These are phyloP conservation scores for Aristolochia californica DNA, from an alignment of 164 flowering plant genomes.

Conservation along the genomic window DNA sequence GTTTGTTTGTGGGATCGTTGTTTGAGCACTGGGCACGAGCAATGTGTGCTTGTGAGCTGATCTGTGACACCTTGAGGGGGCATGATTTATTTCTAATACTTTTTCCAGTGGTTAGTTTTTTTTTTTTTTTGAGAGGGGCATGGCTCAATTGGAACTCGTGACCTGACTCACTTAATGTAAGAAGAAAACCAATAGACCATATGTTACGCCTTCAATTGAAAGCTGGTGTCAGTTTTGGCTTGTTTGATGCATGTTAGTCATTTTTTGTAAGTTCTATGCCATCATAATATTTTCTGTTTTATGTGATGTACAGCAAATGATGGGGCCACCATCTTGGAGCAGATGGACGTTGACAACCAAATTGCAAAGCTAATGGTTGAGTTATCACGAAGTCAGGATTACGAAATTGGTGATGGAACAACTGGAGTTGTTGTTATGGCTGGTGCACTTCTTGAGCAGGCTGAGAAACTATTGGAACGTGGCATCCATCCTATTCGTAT, in stretches of 20 bases:
- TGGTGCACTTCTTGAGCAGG: conserved; percentile 91
- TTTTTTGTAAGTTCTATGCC: not conserved
- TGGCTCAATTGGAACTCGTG: too few species aligned
- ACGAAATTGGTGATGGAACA: conserved; percentile 99
- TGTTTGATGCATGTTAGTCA: not conserved
- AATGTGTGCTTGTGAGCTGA: too few species aligned
- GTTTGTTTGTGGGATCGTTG: too few species aligned
- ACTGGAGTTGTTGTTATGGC: conserved; percentile 98
- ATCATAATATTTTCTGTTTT: not conserved
- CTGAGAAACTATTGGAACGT: conserved; percentile 65
- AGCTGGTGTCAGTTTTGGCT: too few species aligned
- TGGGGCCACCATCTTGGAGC: conserved; percentile 97
- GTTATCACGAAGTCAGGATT: conserved; percentile 90
- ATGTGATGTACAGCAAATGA: conserved; percentile 61
- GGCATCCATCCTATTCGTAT: conserved; percentile 95
- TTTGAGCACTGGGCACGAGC: too few species aligned
- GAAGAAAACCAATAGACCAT: too few species aligned
- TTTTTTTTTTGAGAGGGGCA: too few species aligned
- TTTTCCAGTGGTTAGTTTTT: too few species aligned
- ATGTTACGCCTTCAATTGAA: too few species aligned
- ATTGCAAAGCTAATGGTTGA: conserved; percentile 98
- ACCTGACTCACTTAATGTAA: too few species aligned
- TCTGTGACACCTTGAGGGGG: too few species aligned
- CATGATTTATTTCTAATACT: too few species aligned
- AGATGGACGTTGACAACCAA: conserved; percentile 97